Base-by-base conservation (phyloP, 768 basidiomycete genomes). In the Hysterangium stoloniferum region DNA sequence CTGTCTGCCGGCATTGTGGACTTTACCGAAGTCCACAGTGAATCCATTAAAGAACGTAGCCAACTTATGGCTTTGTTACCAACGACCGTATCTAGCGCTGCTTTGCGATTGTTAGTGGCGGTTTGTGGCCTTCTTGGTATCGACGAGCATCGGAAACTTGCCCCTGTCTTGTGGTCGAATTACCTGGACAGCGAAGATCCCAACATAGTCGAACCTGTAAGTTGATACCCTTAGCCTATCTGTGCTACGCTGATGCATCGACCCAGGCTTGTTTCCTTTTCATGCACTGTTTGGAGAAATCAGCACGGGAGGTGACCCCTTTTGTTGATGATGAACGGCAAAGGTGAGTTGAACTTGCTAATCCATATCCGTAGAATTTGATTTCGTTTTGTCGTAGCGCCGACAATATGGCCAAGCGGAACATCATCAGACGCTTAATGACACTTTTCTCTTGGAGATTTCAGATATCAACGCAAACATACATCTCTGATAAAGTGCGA, bases 271-370 rank as follows among this genome's bases (percentile, higher is more conserved):
- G 76, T 56, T 86, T 82, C 60, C 64, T 88, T 20, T 52, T 79
- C 22, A 86, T 85, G 81, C 82, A 84, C 62, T 82, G 77, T 56
- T 82, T 80, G 0, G 86, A 86, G 61, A 83, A 77, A 64, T 66
- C 64, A 0, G 69, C 79, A 0, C 50, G 67, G 29, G 73, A 77
- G n/a, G 64, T 81, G 32, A 54, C 73, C 7, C 66, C 69, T 2
- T 57, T 72, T 20, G 74, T 86, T 19, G 72, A 79, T 55, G 63
- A 72, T 42, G 79, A 84, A 50, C 55, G 83, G 34, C 70, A 69
- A 29, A 80, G 77, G 82, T 82, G 56, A n/a, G 54, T 33, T 47
- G n/a, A 48, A 17, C 25, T 6, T 19, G 33, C 52, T n/a, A 34
- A 35, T 13, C 43, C n/a, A 17, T 15, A 40, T 6, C 5, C 24